Conservation (phyloP, 176 grass and related monocot genomes). For the Triticum turgidum region DNA sequence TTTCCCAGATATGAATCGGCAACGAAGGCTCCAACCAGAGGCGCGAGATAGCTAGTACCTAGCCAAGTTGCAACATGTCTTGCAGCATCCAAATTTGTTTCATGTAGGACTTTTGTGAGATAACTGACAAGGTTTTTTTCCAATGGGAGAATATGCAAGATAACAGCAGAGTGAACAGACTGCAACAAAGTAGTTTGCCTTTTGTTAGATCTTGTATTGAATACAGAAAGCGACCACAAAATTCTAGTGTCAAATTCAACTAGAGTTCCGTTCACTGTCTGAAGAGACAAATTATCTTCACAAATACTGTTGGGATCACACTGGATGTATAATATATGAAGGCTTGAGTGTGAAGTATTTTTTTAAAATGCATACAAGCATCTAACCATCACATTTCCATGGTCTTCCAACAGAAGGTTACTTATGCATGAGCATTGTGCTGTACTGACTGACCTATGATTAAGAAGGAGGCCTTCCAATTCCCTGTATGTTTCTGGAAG, state of each 20-base stretch:
- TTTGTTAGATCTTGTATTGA: background rate
- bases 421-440: background rate
- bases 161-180: constrained; percentile 43
- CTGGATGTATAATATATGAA: background rate
- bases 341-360: background rate
- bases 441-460: constrained; percentile 21
- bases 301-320: background rate
- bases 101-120: constrained; percentile 49
- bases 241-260: background rate
- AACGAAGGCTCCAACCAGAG: constrained; percentile 61
- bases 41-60: constrained; percentile 43
- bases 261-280: background rate
- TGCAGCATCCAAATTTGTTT: constrained; percentile 51
- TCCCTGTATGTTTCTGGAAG: constrained; percentile 45
- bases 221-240: background rate
- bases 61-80: constrained; percentile 49
- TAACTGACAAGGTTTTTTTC: constrained; percentile 59
- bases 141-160: constrained; percentile 44
- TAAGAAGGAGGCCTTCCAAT: constrained; percentile 54
- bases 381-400: background rate
- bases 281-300: background rate
- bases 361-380: background rate
- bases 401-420: background rate
- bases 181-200: constrained; percentile 13
- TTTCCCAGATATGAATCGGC: constrained; percentile 74